Evolutionary conservation across 2,329 filamentous ascomycete genomes (phyloP).

Genomic region (Paraphoma sp.): DNA sequence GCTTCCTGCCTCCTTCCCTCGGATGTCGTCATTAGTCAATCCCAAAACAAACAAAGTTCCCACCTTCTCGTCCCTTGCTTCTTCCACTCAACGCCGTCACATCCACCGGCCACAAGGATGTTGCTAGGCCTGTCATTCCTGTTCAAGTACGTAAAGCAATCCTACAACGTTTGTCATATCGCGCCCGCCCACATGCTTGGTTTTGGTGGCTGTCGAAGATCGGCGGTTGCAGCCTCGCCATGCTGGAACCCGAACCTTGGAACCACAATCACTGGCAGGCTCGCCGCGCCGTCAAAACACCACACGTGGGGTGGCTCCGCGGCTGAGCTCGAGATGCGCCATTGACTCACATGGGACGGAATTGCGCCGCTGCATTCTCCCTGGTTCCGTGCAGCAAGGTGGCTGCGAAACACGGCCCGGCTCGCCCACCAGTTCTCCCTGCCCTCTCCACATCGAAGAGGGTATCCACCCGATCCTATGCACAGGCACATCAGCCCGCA

Average conservation of each 20-base stretch:
- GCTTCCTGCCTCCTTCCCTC: not conserved
- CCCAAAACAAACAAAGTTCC: slow-evolving; percentile 1
- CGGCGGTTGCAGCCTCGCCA: slow-evolving; percentile 5
- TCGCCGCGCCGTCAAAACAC: not conserved
- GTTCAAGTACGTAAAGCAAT: slow-evolving; percentile 7
- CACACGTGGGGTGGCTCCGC: not conserved
- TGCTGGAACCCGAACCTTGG: not conserved
- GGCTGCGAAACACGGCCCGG: not conserved
- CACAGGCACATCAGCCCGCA: slow-evolving; percentile 6
- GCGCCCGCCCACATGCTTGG: slow-evolving; percentile 2
- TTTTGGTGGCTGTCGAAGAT: slow-evolving; percentile 1
- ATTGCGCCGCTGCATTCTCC: not conserved
- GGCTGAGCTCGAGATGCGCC: no score
- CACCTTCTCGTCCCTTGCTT: not conserved
- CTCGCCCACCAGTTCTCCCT: not conserved
- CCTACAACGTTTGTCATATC: slow-evolving; percentile 7
- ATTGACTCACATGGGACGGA: not conserved
- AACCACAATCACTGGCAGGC: not conserved
- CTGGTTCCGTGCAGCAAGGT: not conserved
- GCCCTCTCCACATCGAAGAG: not conserved
- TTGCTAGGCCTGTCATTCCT: slow-evolving; percentile 1
- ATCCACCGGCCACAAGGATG: not conserved
- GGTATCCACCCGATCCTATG: not conserved
- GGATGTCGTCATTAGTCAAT: slow-evolving; percentile 1
- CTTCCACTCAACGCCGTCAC: not conserved